These are phyloP conservation scores for Aspergillus sp. DNA, from an alignment of 2,329 filamentous ascomycete genomes.

Conservation along the genomic window DNA sequence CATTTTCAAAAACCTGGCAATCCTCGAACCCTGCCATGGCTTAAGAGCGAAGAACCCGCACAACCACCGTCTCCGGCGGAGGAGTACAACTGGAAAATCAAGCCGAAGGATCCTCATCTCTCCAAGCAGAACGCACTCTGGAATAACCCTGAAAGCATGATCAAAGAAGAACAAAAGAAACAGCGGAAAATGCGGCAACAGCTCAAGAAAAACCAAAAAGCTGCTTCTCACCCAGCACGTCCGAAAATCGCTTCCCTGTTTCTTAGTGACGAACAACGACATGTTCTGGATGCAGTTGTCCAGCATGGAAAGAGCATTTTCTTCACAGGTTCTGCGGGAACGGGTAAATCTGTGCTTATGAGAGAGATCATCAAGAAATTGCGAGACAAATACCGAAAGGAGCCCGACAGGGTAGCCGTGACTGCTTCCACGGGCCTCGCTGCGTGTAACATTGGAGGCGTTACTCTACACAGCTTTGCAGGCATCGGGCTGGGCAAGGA, in stretches of 20 bases:
- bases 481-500: constrained; percentile 96
- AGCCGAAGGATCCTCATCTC: constrained; percentile 46
- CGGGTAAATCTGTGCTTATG: constrained; percentile 95
- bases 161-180: constrained; percentile 77
- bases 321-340: constrained; percentile 94
- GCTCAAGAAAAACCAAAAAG: constrained; percentile 51
- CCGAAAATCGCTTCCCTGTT: constrained; percentile 58
- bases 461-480: constrained; percentile 92
- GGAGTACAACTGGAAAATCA: constrained; percentile 16
- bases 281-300: constrained; percentile 79
- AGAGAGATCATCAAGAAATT: constrained; percentile 82
- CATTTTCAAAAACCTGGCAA: constrained; percentile 51
- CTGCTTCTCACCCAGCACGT: constrained; percentile 19
- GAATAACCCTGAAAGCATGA: constrained; percentile 71
- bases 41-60: constrained; percentile 31
- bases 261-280: constrained; percentile 81
- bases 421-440: constrained; percentile 95
- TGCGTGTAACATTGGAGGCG: constrained; percentile 93
- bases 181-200: constrained; percentile 70
- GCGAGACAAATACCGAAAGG: constrained; percentile 70
- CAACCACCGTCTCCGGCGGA: constrained; percentile 18
- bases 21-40: constrained; percentile 65
- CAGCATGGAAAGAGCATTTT: constrained; percentile 85
- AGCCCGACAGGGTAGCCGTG: constrained; percentile 83
- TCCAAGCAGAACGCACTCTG: constrained; percentile 54